Percentiles rank a stretch among this genome's conserved stretches.
phyloP scores from a whole-genome alignment of 306 rosid genomes.

The Oxytropis ochrocephala region DNA sequence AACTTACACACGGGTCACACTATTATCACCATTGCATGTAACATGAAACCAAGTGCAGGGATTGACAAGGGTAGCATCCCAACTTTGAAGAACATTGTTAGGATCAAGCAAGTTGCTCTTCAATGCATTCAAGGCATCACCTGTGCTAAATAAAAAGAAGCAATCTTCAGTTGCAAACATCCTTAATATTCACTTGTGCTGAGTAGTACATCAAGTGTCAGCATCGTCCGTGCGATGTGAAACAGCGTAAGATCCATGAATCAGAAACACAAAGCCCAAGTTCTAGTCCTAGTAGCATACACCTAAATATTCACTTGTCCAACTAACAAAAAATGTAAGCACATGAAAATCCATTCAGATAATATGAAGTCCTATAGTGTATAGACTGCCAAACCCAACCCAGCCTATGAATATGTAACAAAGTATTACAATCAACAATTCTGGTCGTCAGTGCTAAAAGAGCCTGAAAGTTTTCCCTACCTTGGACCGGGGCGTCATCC shows the following conservation, averaged over 20 bases:
- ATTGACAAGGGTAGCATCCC: conserved; percentile 91
- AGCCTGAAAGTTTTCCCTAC: too few relatives aligned
- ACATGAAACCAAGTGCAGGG: conserved; percentile 99
- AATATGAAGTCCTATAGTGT: conserved; percentile 4
- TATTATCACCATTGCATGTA: conserved; percentile 67
- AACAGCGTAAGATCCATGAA: background rate
- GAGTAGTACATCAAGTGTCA: background rate
- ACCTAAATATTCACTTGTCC: background rate
- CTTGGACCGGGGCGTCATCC: too few relatives aligned
- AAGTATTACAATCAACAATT: background rate
- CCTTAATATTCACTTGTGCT: background rate
- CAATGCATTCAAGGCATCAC: conserved; percentile 87
- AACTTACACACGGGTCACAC: conserved; percentile 97
- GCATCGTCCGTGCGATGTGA: background rate
- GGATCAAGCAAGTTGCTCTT: conserved; percentile 75
- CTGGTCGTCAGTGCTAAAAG: too few relatives aligned
- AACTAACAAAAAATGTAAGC: background rate
- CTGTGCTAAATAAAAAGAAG: conserved; percentile 35
- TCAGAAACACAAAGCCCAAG: conserved; percentile 6
- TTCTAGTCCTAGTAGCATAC: background rate
- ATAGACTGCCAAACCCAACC: background rate
- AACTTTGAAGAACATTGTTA: conserved; percentile 78
- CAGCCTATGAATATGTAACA: background rate
- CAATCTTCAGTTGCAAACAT: conserved; percentile 22
- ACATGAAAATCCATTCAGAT: background rate